These are phyloP conservation scores for Mortierella sp. DNA, from an alignment of 371 early-diverging fungal genomes.

Conservation along the genomic window DNA sequence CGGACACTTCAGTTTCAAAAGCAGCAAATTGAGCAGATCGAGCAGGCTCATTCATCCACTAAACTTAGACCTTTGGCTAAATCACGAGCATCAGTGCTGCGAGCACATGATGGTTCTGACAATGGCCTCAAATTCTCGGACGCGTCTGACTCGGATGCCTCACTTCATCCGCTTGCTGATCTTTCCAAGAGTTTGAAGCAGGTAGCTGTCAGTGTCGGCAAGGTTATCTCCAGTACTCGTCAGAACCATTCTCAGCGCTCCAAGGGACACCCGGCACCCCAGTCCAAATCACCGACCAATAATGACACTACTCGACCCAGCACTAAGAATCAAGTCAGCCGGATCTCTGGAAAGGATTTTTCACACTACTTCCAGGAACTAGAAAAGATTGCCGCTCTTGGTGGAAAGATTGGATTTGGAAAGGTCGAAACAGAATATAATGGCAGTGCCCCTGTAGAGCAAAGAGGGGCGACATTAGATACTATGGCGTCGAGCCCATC, in stretches of 20 bases:
- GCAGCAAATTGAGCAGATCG: constrained; percentile 42
- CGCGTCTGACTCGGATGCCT: too few species aligned
- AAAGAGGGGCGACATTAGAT: too few species aligned
- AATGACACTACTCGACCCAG: background rate
- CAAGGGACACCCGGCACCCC: background rate
- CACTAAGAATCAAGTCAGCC: too few species aligned
- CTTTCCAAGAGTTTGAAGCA: constrained; percentile 42
- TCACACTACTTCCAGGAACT: constrained; percentile 41
- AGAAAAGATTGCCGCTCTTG: constrained; percentile 44
- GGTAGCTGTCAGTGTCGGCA: constrained; percentile 46
- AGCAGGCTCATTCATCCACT: constrained; percentile 15
- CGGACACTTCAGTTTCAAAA: constrained; percentile 44
- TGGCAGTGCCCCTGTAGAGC: too few species aligned
- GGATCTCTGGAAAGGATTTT: constrained; percentile 33
- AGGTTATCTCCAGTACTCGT: constrained; percentile 22
- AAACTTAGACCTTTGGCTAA: background rate
- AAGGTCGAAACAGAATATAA: constrained; percentile 1
- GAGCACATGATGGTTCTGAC: too few species aligned
- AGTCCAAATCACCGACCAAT: too few species aligned
- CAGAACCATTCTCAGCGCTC: constrained; percentile 1
- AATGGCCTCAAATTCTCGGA: too few species aligned
- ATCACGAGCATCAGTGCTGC: too few species aligned
- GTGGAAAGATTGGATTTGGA: constrained; percentile 33
- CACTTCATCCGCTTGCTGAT: constrained; percentile 21
- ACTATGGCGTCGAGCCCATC: too few species aligned